Evolutionary conservation across 768 basidiomycete genomes (phyloP).

Genomic region (Epithele typhae): DNA sequence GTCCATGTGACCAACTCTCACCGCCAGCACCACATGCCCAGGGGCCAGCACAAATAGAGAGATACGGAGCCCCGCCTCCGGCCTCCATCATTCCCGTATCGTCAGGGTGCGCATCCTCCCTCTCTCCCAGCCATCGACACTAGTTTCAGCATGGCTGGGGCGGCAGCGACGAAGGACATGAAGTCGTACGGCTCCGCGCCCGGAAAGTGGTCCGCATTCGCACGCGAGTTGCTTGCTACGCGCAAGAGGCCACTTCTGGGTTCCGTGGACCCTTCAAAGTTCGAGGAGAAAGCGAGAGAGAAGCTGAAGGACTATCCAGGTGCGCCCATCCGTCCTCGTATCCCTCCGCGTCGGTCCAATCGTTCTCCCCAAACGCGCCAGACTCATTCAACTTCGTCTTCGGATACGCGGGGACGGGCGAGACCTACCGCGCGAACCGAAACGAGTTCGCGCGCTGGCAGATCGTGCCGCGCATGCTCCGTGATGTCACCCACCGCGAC

Average conservation of each 20-base stretch:
- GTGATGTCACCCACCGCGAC: slow-evolving; percentile 50
- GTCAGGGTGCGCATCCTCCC: too few species aligned
- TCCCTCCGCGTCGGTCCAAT: slow-evolving; percentile 34
- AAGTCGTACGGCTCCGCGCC: slow-evolving; percentile 7
- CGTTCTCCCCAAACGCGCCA: too few species aligned
- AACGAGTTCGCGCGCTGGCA: slow-evolving; percentile 61
- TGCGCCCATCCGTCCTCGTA: slow-evolving; percentile 22
- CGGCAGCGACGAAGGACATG: background rate
- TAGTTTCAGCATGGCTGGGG: background rate
- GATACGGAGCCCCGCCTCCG: too few species aligned
- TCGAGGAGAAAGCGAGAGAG: slow-evolving; percentile 65
- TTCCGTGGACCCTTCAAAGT: slow-evolving; percentile 56
- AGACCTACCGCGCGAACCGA: slow-evolving; percentile 65
- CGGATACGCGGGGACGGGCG: slow-evolving; percentile 69
- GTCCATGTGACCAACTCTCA: too few species aligned
- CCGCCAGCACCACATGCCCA: too few species aligned
- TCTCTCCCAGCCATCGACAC: too few species aligned
- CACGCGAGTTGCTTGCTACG: slow-evolving; percentile 19
- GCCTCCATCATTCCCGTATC: too few species aligned
- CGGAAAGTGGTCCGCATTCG: slow-evolving; percentile 20
- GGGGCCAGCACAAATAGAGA: too few species aligned
- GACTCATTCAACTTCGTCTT: slow-evolving; percentile 68
- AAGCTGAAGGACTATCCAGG: slow-evolving; percentile 54
- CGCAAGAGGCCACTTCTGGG: slow-evolving; percentile 35
- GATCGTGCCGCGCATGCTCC: slow-evolving; percentile 80